Percentiles rank a stretch among this genome's conserved stretches.
Conservation (phyloP, 768 basidiomycete genomes). For the Rhodocollybia butyracea region DNA sequence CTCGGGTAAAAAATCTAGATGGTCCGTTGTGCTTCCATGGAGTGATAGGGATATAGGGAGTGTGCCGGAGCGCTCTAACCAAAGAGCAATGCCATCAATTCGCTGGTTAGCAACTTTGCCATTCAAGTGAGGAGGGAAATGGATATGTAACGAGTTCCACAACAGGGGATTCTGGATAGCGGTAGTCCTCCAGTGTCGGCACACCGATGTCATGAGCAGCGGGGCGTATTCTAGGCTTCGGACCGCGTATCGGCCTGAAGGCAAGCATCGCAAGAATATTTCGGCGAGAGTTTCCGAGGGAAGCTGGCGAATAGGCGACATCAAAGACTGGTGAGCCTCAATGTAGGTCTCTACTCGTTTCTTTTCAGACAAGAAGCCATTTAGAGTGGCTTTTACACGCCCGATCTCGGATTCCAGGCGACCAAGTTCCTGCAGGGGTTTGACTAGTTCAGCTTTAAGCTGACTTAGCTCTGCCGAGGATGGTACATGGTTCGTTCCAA, state of each 20-base stretch:
- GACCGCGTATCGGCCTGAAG: slow-evolving; percentile 11
- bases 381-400: background rate
- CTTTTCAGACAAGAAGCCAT: background rate
- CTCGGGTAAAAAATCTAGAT: too few relatives aligned
- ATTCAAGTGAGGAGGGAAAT: background rate
- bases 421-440: background rate
- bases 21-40: background rate
- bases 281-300: slow-evolving; percentile 21
- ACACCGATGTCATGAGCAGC: slow-evolving; percentile 20
- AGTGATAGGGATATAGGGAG: background rate
- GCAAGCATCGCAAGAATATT: slow-evolving; percentile 25
- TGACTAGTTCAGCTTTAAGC: background rate
- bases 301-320: slow-evolving; percentile 20
- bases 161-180: slow-evolving; percentile 22
- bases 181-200: slow-evolving; percentile 22
- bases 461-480: background rate
- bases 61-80: background rate
- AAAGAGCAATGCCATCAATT: background rate
- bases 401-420: background rate
- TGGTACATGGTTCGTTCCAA: background rate
- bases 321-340: slow-evolving; percentile 18
- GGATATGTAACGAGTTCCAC: slow-evolving; percentile 20
- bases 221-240: slow-evolving; percentile 18
- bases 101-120: background rate
- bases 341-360: slow-evolving; percentile 4